These are phyloP conservation scores for Cutaneotrichosporon sp. DNA, from an alignment of 1,284 basidiomycete species.

Conservation along the genomic window DNA sequence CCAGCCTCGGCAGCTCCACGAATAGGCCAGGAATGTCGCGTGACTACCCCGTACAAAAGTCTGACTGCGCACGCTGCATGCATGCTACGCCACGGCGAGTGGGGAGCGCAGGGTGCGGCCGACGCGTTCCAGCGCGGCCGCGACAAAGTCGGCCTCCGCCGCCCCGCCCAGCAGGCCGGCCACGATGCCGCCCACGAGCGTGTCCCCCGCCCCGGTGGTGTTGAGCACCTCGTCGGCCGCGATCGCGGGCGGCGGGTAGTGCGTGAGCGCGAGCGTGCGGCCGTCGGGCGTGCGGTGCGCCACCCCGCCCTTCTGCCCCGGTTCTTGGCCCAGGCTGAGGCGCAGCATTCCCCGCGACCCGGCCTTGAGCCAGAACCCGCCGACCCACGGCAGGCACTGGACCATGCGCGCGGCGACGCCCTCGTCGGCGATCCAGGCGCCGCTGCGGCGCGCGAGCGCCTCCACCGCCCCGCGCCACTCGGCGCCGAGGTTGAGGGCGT, in stretches of 20 bases:
- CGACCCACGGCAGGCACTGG: conserved; percentile 75
- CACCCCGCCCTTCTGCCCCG: conserved; percentile 48
- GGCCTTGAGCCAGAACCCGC: conserved; percentile 78
- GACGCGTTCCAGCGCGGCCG: conserved; percentile 35
- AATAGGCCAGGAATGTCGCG: no score
- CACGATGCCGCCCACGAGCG: conserved; percentile 72
- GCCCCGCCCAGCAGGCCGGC: conserved; percentile 36
- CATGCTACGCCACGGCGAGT: conserved; percentile 31
- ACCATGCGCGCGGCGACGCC: conserved; percentile 78
- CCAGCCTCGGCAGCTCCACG: no score
- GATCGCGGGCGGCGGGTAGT: conserved; percentile 65
- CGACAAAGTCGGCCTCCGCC: conserved; percentile 30
- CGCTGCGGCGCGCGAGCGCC: conserved; percentile 40
- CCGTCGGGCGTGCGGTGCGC: conserved; percentile 47
- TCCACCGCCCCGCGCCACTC: conserved; percentile 67
- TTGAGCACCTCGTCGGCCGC: conserved; percentile 60
- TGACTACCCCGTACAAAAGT: no score
- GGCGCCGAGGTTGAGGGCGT: conserved; percentile 64
- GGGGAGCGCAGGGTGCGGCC: conserved; percentile 34
- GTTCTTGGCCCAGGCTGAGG: conserved; percentile 52
- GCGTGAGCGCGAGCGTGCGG: conserved; percentile 61
- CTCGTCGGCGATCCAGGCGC: conserved; percentile 33
- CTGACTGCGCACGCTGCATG: background rate
- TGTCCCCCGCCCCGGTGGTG: conserved; percentile 89
- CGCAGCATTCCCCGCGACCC: conserved; percentile 60